These are phyloP conservation scores for Zhuliangozyma parablackwelliae DNA, from an alignment of 1,139 yeast species.

Conservation along the genomic window DNA sequence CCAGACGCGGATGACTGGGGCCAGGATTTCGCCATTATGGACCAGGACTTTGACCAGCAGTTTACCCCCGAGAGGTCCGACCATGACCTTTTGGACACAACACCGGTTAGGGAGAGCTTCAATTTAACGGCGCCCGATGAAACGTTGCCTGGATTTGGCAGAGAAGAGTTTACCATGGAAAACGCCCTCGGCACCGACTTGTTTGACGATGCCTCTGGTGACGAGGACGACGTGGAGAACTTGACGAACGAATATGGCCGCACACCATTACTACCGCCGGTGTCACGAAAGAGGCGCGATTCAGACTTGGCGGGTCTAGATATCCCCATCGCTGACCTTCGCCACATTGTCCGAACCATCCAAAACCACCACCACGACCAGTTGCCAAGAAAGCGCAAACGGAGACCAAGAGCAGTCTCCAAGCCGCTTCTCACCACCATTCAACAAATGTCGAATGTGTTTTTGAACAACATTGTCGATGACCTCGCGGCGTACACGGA, in stretches of 20 bases:
- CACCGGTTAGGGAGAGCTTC: not conserved
- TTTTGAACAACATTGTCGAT: constrained; percentile 27
- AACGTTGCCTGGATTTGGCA: not conserved
- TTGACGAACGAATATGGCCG: no score
- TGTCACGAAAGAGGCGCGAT: not conserved
- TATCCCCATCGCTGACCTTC: not conserved
- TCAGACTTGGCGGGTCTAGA: not conserved
- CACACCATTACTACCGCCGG: no score
- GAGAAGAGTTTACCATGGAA: no score
- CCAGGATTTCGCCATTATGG: not conserved
- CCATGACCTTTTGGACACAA: not conserved
- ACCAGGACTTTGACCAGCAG: not conserved
- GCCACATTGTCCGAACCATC: not conserved
- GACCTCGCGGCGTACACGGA: constrained; percentile 33
- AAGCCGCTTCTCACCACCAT: constrained; percentile 8
- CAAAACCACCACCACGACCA: constrained; percentile 4
- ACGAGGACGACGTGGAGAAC: not conserved
- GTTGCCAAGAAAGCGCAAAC: constrained; percentile 3
- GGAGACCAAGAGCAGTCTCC: constrained; percentile 1
- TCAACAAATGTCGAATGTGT: constrained; percentile 22
- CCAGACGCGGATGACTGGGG: not conserved
- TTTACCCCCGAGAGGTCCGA: not conserved
- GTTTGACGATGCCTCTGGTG: no score
- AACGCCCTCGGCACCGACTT: no score
- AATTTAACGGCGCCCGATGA: not conserved